A percentile compares a stretch with the other conserved stretches of the same genome.
These are phyloP conservation scores for Inonotus obliquus DNA, from an alignment of 1,284 basidiomycete genomes.

Conservation along the genomic window DNA sequence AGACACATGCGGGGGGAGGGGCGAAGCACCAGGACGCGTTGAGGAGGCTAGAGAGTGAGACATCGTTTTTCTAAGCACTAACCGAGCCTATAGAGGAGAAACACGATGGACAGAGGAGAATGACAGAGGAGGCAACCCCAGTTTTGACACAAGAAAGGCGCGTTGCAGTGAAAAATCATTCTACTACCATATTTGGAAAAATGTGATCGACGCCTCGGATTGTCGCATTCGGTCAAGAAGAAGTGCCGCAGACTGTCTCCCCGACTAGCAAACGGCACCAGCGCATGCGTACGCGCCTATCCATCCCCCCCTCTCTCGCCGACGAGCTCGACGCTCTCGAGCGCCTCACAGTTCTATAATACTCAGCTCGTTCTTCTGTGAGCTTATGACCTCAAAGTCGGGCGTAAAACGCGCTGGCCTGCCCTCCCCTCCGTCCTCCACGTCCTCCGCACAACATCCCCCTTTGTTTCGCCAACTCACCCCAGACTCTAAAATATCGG, in stretches of 20 bases:
- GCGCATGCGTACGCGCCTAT: neutral
- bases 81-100: conserved; percentile 29
- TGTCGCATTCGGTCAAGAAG: neutral
- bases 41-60: conserved; percentile 50
- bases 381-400: conserved; percentile 6
- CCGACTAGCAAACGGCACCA: neutral
- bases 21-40: conserved; percentile 50
- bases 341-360: neutral
- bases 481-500: conserved; percentile 16
- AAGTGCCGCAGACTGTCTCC: neutral
- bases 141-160: neutral
- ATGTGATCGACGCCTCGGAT: neutral
- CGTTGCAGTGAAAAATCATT: neutral
- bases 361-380: neutral
- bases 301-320: neutral
- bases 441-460: conserved; percentile 31
- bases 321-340: conserved; percentile 1
- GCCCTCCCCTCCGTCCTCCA: conserved; percentile 30
- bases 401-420: conserved; percentile 31
- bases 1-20: conserved; percentile 44
- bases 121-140: neutral
- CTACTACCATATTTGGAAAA: neutral
- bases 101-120: conserved; percentile 10
- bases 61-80: conserved; percentile 32
- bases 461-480: conserved; percentile 34